Evolutionary conservation across 768 basidiomycete genomes (phyloP).

Genomic region (Steccherinum ochraceum): DNA sequence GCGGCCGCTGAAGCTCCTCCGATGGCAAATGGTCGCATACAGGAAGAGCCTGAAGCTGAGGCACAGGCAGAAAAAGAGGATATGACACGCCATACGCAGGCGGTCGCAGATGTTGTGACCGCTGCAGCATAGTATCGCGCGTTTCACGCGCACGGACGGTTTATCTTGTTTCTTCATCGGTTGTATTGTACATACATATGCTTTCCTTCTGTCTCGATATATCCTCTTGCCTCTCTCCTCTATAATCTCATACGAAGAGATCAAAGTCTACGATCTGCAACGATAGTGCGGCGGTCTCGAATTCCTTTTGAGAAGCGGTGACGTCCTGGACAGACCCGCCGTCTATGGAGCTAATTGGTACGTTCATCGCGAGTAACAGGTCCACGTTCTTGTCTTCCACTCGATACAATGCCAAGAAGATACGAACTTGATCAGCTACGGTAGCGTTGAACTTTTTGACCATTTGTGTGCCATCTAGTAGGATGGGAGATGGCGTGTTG

Average conservation of each 20-base stretch:
- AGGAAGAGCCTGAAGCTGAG: constrained; percentile 61
- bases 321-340: constrained; percentile 36
- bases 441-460: constrained; percentile 73
- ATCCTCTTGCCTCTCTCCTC: neutral
- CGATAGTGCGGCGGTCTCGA: constrained; percentile 48
- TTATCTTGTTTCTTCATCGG: neutral
- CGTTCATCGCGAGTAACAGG: constrained; percentile 79
- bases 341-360: constrained; percentile 50
- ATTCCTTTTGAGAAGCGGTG: constrained; percentile 37
- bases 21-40: constrained; percentile 59
- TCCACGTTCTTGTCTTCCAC: constrained; percentile 67
- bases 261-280: constrained; percentile 61
- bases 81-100: constrained; percentile 6
- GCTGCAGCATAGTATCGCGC: neutral
- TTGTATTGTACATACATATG: neutral
- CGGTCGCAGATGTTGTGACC: constrained; percentile 2
- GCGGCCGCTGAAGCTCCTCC: constrained; percentile 44
- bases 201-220: neutral
- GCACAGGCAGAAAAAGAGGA: constrained; percentile 40
- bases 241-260: constrained; percentile 52
- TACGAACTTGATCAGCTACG: constrained; percentile 59
- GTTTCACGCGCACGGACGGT: neutral
- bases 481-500: constrained; percentile 49
- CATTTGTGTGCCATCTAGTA: constrained; percentile 62
- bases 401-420: constrained; percentile 79